Conservation (phyloP, 2,329 filamentous ascomycete genomes). For the Xylaria sp. region DNA sequence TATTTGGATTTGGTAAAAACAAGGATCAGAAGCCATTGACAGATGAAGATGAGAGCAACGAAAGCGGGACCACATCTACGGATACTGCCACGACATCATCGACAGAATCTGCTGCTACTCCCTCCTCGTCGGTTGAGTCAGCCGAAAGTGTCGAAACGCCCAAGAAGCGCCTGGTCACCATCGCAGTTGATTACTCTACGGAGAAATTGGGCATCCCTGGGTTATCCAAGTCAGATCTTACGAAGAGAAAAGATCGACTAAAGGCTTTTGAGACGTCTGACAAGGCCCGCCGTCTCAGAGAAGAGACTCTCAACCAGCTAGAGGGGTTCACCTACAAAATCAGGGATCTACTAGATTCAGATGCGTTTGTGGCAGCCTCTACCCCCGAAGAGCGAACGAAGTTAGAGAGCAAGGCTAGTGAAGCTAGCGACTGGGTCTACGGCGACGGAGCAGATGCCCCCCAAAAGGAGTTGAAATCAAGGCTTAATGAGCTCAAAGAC, state of each 20-base stretch:
- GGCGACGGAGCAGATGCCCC: slow-evolving; percentile 82
- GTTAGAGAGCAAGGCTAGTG: slow-evolving; percentile 75
- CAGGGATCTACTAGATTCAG: slow-evolving; percentile 82
- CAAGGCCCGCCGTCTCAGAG: slow-evolving; percentile 76
- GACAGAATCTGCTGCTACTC: slow-evolving; percentile 50
- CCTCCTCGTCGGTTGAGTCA: slow-evolving; percentile 60
- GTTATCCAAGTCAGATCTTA: slow-evolving; percentile 61
- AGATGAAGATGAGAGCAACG: slow-evolving; percentile 65
- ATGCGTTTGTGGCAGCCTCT: slow-evolving; percentile 77
- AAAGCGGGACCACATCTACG: slow-evolving; percentile 59
- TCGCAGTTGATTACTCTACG: slow-evolving; percentile 63
- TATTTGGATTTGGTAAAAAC: slow-evolving; percentile 93
- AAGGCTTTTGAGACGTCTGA: slow-evolving; percentile 89
- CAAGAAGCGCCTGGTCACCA: slow-evolving; percentile 68
- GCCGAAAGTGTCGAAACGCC: slow-evolving; percentile 64
- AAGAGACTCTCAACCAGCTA: slow-evolving; percentile 92
- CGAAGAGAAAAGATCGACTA: slow-evolving; percentile 74
- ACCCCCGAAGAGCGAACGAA: slow-evolving; percentile 73
- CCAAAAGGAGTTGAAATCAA: slow-evolving; percentile 78
- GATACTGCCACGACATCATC: slow-evolving; percentile 59
- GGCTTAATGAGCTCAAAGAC: slow-evolving; percentile 79
- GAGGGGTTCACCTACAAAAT: slow-evolving; percentile 92
- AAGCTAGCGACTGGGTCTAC: slow-evolving; percentile 90
- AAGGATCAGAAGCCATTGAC: slow-evolving; percentile 83
- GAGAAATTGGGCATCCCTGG: slow-evolving; percentile 63